A percentile compares a stretch with the other conserved stretches of the same genome.
phyloP scores from a whole-genome alignment of 257 asterid species.

The Solanum neorickii region DNA sequence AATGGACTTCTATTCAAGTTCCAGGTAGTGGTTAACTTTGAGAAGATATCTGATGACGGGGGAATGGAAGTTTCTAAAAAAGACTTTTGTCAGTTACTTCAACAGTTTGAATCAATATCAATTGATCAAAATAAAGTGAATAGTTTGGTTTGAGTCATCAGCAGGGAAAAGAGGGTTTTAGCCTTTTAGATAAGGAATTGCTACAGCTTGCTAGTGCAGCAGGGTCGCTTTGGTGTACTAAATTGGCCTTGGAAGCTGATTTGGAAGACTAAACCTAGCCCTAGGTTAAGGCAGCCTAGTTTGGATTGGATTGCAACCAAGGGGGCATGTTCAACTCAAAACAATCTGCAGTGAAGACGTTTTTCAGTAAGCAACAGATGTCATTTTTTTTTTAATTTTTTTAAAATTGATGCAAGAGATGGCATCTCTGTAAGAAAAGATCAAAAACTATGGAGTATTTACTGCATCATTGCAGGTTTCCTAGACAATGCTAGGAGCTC shows the following conservation, averaged over 20 bases:
- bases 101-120: not conserved
- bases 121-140: not conserved
- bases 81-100: not conserved
- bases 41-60: not conserved
- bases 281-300: not conserved
- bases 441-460: not conserved
- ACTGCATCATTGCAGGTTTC: not conserved
- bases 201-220: not conserved
- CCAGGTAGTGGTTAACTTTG: not conserved
- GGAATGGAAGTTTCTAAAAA: not conserved
- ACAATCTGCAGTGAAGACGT: not conserved
- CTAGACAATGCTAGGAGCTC: not conserved
- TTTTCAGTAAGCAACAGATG: not conserved
- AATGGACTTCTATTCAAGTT: not conserved
- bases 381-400: too few relatives aligned
- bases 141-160: not conserved
- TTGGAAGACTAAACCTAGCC: not conserved
- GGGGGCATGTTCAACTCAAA: not conserved
- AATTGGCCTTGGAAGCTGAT: not conserved
- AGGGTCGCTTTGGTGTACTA: not conserved
- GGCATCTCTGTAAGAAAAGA: not conserved
- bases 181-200: not conserved
- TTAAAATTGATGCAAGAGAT: not conserved
- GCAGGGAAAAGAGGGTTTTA: not conserved
- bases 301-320: not conserved